A percentile compares a stretch with the other conserved stretches of the same genome.
Evolutionary conservation across 2,329 filamentous ascomycete species (phyloP).

Genomic region (Pestalotiopsis fici): DNA sequence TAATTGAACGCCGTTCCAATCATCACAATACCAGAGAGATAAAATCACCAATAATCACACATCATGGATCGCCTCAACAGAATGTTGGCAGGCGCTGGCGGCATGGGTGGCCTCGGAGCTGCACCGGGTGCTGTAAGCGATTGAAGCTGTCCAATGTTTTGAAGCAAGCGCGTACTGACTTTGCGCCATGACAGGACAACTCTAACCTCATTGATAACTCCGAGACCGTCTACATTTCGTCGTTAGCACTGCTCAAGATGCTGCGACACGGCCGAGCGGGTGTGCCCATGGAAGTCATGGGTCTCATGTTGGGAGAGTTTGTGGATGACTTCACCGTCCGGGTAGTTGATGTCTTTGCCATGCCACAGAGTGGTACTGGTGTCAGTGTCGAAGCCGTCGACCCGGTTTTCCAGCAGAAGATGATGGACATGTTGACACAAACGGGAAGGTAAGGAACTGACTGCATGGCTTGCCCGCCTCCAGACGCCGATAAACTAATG

Average conservation of each 20-base stretch:
- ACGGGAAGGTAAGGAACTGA: slow-evolving; percentile 74
- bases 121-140: slow-evolving; percentile 61
- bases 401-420: slow-evolving; percentile 98
- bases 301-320: slow-evolving; percentile 97
- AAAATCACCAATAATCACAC: not conserved
- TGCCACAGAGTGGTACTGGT: slow-evolving; percentile 97
- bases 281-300: slow-evolving; percentile 99
- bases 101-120: slow-evolving; percentile 65
- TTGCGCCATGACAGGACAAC: slow-evolving; percentile 67
- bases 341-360: slow-evolving; percentile 98
- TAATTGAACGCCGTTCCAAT: not conserved
- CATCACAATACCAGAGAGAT: not conserved
- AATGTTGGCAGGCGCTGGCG: slow-evolving; percentile 74
- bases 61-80: slow-evolving; percentile 89
- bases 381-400: slow-evolving; percentile 98
- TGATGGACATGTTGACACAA: slow-evolving; percentile 99
- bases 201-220: slow-evolving; percentile 95
- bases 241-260: slow-evolving; percentile 96
- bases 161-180: not conserved
- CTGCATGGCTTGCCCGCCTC: not conserved
- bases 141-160: not conserved
- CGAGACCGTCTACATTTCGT: slow-evolving; percentile 99
- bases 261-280: slow-evolving; percentile 94
- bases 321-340: slow-evolving; percentile 98
- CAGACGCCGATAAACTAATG: not conserved